Evolutionary conservation across 768 basidiomycete genomes (phyloP).

Genomic region (Lactarius pseudohatsudake): DNA sequence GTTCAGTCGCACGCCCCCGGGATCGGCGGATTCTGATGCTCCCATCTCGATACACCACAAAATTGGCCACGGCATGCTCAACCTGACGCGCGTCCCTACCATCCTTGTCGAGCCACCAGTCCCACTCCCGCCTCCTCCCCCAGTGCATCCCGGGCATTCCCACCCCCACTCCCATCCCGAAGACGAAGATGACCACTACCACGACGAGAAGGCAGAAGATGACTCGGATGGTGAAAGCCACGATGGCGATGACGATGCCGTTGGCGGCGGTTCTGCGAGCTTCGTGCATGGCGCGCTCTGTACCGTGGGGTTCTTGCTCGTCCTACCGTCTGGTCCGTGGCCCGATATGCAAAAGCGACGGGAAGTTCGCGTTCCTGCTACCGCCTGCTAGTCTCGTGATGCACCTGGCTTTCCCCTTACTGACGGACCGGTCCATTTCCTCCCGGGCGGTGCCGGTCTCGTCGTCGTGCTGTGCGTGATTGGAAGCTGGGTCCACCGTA

Average conservation of each 20-base stretch:
- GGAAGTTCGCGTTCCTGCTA: slow-evolving; percentile 46
- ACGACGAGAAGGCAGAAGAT: too few species aligned
- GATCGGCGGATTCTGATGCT: slow-evolving; percentile 44
- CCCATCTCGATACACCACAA: slow-evolving; percentile 49
- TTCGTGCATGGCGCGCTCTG: slow-evolving; percentile 55
- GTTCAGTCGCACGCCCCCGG: slow-evolving; percentile 50
- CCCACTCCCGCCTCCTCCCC: neutral
- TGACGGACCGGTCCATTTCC: too few species aligned
- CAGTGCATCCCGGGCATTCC: neutral
- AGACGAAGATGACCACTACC: neutral
- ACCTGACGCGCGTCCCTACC: slow-evolving; percentile 31
- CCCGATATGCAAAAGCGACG: slow-evolving; percentile 49
- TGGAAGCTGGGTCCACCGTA: too few species aligned
- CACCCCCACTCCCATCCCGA: neutral
- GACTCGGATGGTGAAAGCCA: too few species aligned
- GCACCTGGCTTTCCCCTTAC: too few species aligned
- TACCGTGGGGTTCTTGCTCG: slow-evolving; percentile 52
- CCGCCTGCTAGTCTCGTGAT: slow-evolving; percentile 37
- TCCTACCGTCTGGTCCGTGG: slow-evolving; percentile 59
- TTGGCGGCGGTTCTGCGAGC: slow-evolving; percentile 35
- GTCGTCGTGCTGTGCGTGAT: too few species aligned
- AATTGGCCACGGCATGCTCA: slow-evolving; percentile 41
- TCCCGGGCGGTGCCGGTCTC: too few species aligned
- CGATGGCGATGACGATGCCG: neutral
- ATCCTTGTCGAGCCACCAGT: slow-evolving; percentile 11